Base-by-base conservation (phyloP, 164 flowering plant species). In the Berberis vulgaris region DNA sequence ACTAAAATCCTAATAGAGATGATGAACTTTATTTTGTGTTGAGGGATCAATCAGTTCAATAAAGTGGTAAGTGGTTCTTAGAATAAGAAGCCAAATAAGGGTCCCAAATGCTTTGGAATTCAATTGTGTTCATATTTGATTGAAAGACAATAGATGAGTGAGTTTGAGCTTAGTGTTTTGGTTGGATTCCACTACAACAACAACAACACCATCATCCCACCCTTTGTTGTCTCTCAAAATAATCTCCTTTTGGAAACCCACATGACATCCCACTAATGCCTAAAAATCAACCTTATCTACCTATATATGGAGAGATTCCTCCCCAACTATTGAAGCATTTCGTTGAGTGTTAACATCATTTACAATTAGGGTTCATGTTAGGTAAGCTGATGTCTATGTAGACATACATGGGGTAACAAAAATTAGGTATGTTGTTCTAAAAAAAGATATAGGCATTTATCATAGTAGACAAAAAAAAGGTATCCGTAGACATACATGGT, bases 171-270 rank as follows among this genome's bases (percentile, higher is more conserved):
- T 61, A 54, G 3, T 26, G 26, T 39, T 41, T 2, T 38, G 45
- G 45, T 62, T 50, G 65, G 65, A 62, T 49, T 49, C 65, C 65
- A 62, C 55, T 49, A 49, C 55, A 40, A 4, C 55, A 41, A 52
- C 26, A 26, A 26, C 26, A 26, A 26, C 26, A 26, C 26, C 26
- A 26, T 26, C 26, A 26, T 3, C 45, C 49, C 49, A 60, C 63
- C 49, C 12, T 45, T n/a, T 61, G 43, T 10, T 47, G 62, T 59
- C 38, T 11, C 39, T 3, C 49, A 62, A 62, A 10, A n/a, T 46
- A 60, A 61, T 3, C 41, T 6, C 7, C 54, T 49, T 13, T 41
- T 54, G 44, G 49, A 61, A 57, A 26, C 49, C 38, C 55, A 62
- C 57, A 41, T 62, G 55, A 10, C 65, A 61, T 61, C 53, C 64